Evolutionary conservation across 441 rosid genomes (phyloP), one percentile per base, ranked within the genome.

Genomic region (Omphalea diandra): DNA sequence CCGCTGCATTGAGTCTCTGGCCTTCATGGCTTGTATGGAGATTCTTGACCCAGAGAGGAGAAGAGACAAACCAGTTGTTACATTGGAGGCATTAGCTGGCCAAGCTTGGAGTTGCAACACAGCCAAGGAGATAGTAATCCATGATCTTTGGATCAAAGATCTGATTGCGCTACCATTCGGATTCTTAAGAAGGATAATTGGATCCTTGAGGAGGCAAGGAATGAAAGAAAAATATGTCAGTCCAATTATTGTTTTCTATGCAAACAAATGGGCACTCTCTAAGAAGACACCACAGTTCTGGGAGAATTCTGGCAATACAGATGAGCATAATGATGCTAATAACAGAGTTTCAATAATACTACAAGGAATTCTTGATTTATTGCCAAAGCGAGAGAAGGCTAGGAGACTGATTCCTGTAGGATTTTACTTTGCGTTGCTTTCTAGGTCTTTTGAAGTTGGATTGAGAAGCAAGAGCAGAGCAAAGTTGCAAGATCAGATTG

Each of bases 21-120:
- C 97, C 72, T 91, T 91, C 81, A 89, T 88, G 87, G 84, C 93
- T 41, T 89, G 97, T 69, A 89, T 87, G 97, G 91, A 87, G 87
- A 91, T 91, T 80, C 93, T 91, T 40, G 97, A 91, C 59, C 95
- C 93, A 0, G 97, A 86, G 22, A 77, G 90, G 74, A 74, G 86
- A 80, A 78, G 82, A 56, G 88, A 83, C 69, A 77, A 66, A 27
- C 91, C 93, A 0, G 84, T 86, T 1, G 79, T 83, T 36, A 82
- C 87, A 31, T 67, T 87, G 67, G 89, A 87, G 54, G 82, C 78
- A 20, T 59, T 89, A 49, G 74, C 79, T 3, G 73, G 76, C 66
- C 86, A 77, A 72, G 77, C 89, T 38, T 87, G 95, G 95, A 83
- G 84, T 68, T 77, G 79, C 40, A 87, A 78, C 65, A 68, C 74